phyloP scores from a whole-genome alignment of 306 rosid species.

The Comarum palustre region DNA sequence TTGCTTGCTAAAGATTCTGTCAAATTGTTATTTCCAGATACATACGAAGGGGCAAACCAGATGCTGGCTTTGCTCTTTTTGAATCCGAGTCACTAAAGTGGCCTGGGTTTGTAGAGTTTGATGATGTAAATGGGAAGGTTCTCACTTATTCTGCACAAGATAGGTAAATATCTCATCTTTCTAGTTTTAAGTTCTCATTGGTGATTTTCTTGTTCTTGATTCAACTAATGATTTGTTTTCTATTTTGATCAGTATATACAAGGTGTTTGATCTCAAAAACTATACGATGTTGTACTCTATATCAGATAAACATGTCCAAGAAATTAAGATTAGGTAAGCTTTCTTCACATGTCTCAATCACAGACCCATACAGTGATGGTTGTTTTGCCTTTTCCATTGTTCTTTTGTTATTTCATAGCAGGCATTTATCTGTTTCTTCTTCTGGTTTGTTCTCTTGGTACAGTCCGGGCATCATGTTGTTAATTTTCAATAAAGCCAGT shows the following conservation, averaged over 20 bases:
- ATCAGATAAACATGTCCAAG: conserved; percentile 79
- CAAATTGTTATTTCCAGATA: conserved; percentile 51
- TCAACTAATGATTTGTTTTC: conserved; percentile 20
- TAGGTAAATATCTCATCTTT: conserved; percentile 41
- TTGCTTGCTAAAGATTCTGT: conserved; percentile 18
- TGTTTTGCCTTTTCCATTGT: not conserved
- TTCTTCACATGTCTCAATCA: not conserved
- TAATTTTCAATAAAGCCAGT: conserved; percentile 65
- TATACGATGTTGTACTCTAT: conserved; percentile 85
- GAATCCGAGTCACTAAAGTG: conserved; percentile 86
- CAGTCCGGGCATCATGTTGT: conserved; percentile 91
- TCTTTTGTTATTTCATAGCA: not conserved
- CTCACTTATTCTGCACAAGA: conserved; percentile 89
- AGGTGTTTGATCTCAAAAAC: conserved; percentile 90
- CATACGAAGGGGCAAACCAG: conserved; percentile 78
- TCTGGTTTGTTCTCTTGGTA: conserved; percentile 16
- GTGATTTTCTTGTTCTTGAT: conserved; percentile 24
- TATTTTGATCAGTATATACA: conserved; percentile 64
- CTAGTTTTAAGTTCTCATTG: not conserved
- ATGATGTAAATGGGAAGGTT: conserved; percentile 93
- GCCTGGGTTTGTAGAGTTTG: conserved; percentile 97
- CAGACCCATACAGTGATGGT: not conserved
- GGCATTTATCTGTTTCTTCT: not conserved
- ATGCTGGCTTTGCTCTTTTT: conserved; percentile 89
- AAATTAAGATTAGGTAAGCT: conserved; percentile 82